A percentile compares a stretch with the other conserved stretches of the same genome.
phyloP scores from a whole-genome alignment of 2,329 filamentous ascomycete genomes.

The Microascus cirrosus region DNA sequence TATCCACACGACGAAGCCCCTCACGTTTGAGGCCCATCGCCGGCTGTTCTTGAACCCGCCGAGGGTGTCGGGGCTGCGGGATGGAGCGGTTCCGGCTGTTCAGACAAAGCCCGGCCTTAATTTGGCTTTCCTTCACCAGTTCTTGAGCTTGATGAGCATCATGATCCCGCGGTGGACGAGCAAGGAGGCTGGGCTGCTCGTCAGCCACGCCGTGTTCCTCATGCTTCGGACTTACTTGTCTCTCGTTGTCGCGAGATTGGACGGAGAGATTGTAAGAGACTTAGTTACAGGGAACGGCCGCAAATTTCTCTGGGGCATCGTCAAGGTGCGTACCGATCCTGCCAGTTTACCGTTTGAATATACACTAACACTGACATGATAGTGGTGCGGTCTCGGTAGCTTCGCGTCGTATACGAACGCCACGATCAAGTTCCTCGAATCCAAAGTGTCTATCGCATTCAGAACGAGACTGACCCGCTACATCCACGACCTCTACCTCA shows the following conservation, averaged over 20 bases:
- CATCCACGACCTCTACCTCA: slow-evolving; percentile 93
- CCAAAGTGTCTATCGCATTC: slow-evolving; percentile 97
- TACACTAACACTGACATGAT: neutral
- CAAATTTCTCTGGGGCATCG: slow-evolving; percentile 75
- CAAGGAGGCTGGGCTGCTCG: slow-evolving; percentile 83
- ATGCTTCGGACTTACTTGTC: slow-evolving; percentile 91
- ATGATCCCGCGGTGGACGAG: slow-evolving; percentile 94
- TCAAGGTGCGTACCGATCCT: slow-evolving; percentile 44
- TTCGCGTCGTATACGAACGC: slow-evolving; percentile 96
- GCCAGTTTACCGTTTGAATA: neutral
- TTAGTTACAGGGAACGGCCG: slow-evolving; percentile 90
- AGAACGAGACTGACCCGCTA: slow-evolving; percentile 88
- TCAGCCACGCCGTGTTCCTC: slow-evolving; percentile 83
- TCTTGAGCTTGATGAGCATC: slow-evolving; percentile 89
- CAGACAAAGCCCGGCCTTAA: slow-evolving; percentile 93
- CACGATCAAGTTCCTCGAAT: slow-evolving; percentile 97
- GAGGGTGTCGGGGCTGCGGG: slow-evolving; percentile 63
- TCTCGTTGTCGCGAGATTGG: slow-evolving; percentile 79
- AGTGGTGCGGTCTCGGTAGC: slow-evolving; percentile 88
- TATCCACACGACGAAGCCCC: slow-evolving; percentile 79
- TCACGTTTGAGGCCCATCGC: slow-evolving; percentile 93
- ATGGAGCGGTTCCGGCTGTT: slow-evolving; percentile 68
- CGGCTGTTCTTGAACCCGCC: slow-evolving; percentile 88
- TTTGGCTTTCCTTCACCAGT: slow-evolving; percentile 91
- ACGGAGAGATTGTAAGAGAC: slow-evolving; percentile 93